Evolutionary conservation across 2,329 filamentous ascomycete species (phyloP), one percentile per base, ranked within the genome.

Genomic region (Aspergillus pseudotamarii): DNA sequence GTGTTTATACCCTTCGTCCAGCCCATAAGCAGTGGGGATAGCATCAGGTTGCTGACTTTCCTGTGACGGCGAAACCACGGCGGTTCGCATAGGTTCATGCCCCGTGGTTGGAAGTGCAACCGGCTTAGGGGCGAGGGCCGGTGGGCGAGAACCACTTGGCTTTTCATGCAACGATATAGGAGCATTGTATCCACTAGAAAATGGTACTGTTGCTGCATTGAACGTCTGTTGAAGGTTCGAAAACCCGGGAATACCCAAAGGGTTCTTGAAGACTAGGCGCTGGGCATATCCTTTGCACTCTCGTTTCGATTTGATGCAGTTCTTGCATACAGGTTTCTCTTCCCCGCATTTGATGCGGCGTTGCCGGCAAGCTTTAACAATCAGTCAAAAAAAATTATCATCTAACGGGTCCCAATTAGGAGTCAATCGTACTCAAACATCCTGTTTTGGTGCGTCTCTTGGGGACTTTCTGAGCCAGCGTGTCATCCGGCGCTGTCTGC

Each of bases 281-380:
- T 78, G 78, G 11, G 73, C 74, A 69, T 81, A 81, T 34, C 79
- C 79, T 62, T 81, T 78, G 67, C 80, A 82, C 36, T 79, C 76
- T 56, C 80, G 73, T 66, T 79, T 82, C 38, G 80, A 81, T 64
- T 81, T 82, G 66, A 79, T 74, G 67, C 80, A 82, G 66, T 82
- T 81, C 64, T 76, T 78, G 72, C 80, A 82, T 51, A 76, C 76
- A 16, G 80, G 80, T 62, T 81, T 81, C 72, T 93, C 92, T 77
- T 98, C 95, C 66, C 95, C 95, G 78, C 95, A 99, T 80, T 98
- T 99, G 79, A 99, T 98, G 66, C 95, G 91, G 59, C 95, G 90
- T 79, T 92, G 94, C 67, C 95, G 91, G 80, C 95, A 99, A 62
- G 95, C 91, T 94, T 67, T 61, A 56, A 38, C 36, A 61, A 14